phyloP scores from a whole-genome alignment of 768 basidiomycete species.

The Candolleomyces efflorescens region DNA sequence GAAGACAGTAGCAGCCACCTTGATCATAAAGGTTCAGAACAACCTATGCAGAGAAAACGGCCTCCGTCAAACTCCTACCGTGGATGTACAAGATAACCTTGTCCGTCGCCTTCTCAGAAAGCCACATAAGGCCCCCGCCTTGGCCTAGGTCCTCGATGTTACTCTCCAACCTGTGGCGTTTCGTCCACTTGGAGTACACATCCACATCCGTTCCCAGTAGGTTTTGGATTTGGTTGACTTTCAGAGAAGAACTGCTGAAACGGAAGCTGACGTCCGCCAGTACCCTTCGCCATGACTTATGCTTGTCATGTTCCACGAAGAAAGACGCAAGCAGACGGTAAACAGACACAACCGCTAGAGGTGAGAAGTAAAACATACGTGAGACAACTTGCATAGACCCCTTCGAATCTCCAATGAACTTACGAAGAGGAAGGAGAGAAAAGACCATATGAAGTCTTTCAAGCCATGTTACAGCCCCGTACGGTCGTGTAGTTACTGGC shows the following conservation, averaged over 20 bases:
- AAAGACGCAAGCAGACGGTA: not conserved
- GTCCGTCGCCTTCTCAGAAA: too few species aligned
- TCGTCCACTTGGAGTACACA: slow-evolving; percentile 19
- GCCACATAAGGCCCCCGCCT: slow-evolving; percentile 21
- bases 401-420: not conserved
- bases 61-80: too few species aligned
- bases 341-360: too few species aligned
- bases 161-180: slow-evolving; percentile 12
- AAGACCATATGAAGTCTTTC: slow-evolving; percentile 2
- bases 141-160: slow-evolving; percentile 24
- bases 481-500: not conserved
- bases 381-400: too few species aligned
- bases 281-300: slow-evolving; percentile 8
- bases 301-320: slow-evolving; percentile 1
- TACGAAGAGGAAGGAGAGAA: not conserved
- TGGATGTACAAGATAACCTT: too few species aligned
- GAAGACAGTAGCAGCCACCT: too few species aligned
- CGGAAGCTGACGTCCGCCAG: slow-evolving; percentile 4
- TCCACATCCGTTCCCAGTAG: slow-evolving; percentile 16
- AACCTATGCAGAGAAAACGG: too few species aligned
- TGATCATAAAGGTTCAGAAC: too few species aligned
- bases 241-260: slow-evolving; percentile 6
- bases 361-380: too few species aligned
- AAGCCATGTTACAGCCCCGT: slow-evolving; percentile 1
- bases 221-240: slow-evolving; percentile 19